Percentiles rank a stretch among this genome's conserved stretches.
Evolutionary conservation across 306 rosid species (phyloP).

Genomic region (Ammopiptanthus mongolicus): DNA sequence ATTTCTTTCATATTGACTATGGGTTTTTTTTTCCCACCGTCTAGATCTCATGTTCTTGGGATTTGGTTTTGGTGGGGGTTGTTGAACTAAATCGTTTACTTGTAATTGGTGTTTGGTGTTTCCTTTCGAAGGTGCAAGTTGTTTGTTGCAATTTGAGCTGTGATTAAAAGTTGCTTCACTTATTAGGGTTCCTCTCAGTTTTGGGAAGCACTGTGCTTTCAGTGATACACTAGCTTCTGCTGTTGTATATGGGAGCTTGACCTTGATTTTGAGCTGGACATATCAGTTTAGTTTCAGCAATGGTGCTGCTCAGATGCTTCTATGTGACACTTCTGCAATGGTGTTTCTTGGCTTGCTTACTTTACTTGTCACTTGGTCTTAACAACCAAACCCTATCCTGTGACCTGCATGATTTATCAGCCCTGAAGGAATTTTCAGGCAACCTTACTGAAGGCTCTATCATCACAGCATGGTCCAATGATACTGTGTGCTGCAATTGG

Average conservation of each 20-base stretch:
- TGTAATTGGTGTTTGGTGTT: conserved; percentile 30
- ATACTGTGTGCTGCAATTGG: conserved; percentile 60
- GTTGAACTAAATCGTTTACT: conserved; percentile 31
- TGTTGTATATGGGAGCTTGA: conserved; percentile 33
- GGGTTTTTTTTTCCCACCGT: background rate
- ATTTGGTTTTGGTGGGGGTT: conserved; percentile 42
- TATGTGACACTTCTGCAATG: conserved; percentile 36
- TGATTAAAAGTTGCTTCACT: conserved; percentile 25
- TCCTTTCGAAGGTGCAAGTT: conserved; percentile 38
- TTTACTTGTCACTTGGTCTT: conserved; percentile 39
- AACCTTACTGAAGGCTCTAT: conserved; percentile 46
- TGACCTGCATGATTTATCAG: conserved; percentile 50
- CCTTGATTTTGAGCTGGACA: conserved; percentile 31
- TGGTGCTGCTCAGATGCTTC: conserved; percentile 34
- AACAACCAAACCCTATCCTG: conserved; percentile 28
- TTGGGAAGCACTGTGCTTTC: conserved; percentile 17
- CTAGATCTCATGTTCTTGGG: conserved; percentile 48
- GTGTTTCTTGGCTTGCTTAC: conserved; percentile 44
- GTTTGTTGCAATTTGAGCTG: background rate
- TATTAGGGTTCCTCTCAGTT: conserved; percentile 24
- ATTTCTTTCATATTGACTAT: conserved; percentile 24
- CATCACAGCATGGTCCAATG: conserved; percentile 45
- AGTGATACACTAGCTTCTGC: conserved; percentile 8
- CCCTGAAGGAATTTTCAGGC: conserved; percentile 60
- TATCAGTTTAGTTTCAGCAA: conserved; percentile 34